Base-by-base conservation (phyloP, 495 filamentous ascomycete species). In the Penicillium soppii region DNA sequence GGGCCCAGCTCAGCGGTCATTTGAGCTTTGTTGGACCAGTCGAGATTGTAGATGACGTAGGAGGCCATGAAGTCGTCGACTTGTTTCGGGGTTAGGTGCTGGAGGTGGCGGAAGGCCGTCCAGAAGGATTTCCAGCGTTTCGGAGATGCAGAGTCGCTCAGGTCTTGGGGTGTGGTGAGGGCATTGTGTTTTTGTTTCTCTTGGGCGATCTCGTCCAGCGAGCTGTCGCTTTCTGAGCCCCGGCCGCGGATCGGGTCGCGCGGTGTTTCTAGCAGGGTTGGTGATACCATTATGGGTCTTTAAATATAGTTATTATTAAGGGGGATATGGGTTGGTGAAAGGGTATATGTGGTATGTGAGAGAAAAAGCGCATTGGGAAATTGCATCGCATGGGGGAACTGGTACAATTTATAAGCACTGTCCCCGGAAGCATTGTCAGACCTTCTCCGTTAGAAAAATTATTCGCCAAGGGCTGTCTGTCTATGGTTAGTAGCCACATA, bases 21-120 rank as follows among this genome's bases (percentile, higher is more conserved):
- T 50, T 78, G 69, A 37, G 74, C 63, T 55, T 82, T 76, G 57
- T 85, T 71, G 35, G 73, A 75, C 82, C 82, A 85, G 61, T 85
- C 82, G 7, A 84, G 70, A 58, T 83, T 83, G 68, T 85, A 84
- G 56, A 85, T 84, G 58, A 82, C 71, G 55, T 85, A 85, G 9
- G 82, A 85, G 6, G 78, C 77, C 82, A 85, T 84, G 68, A 83
- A 85, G 56, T 82, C 78, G 50, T 82, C 80, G 9, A 84, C 79
- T 57, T 85, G 67, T 61, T 82, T 71, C 12, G 77, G 78, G 4
- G 72, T 84, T 33, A 85, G 66, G 61, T 81, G 70, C 48, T 70
- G 66, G 25, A 85, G 72, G 54, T 82, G 78, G 45, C 79, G 77
- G 68, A 82, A 82, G 15, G 81, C 70, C 42, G 71, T 68, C 64